Percentiles rank a stretch among this genome's conserved stretches.
Conservation (phyloP, 2,329 filamentous ascomycete genomes). For the Gnomoniopsis sp. region DNA sequence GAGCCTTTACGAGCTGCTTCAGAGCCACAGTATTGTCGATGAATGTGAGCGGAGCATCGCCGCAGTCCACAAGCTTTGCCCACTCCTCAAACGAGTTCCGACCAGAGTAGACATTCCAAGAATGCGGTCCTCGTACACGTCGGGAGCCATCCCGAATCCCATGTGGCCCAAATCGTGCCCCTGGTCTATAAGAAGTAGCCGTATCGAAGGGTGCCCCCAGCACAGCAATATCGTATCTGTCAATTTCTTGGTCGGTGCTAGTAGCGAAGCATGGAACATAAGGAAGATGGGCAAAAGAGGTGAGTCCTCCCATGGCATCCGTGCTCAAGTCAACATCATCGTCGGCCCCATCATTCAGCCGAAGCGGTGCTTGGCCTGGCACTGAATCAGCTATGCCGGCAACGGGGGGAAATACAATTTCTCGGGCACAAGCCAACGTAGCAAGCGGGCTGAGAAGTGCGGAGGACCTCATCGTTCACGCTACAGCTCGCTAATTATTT, state of each 20-base stretch:
- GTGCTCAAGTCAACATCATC: conserved; percentile 12
- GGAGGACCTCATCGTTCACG: neutral
- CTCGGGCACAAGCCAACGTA: neutral
- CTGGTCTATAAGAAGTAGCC: conserved; percentile 30
- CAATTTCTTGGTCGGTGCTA: conserved; percentile 2
- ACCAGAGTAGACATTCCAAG: conserved; percentile 7
- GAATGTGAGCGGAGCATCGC: conserved; percentile 73
- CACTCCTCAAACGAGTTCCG: conserved; percentile 19
- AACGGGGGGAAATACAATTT: conserved; percentile 12
- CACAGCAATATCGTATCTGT: conserved; percentile 28
- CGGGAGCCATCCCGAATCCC: conserved; percentile 31
- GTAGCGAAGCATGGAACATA: conserved; percentile 7
- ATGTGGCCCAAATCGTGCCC: conserved; percentile 33
- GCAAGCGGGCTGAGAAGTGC: neutral
- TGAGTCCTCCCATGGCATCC: conserved; percentile 6
- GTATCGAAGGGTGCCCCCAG: conserved; percentile 45
- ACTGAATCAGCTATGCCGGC: neutral
- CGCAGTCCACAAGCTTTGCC: conserved; percentile 64
- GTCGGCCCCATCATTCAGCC: neutral
- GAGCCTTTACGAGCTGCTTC: conserved; percentile 69
- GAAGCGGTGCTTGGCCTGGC: conserved; percentile 3
- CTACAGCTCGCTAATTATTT: too few species aligned
- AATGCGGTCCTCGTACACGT: conserved; percentile 21
- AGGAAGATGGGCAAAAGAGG: conserved; percentile 10
- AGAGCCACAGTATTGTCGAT: conserved; percentile 74